Percentiles rank a stretch among this genome's conserved stretches.
Evolutionary conservation across 176 grass and related monocot genomes (phyloP).

Genomic region (Hsuehochloa calcarea): DNA sequence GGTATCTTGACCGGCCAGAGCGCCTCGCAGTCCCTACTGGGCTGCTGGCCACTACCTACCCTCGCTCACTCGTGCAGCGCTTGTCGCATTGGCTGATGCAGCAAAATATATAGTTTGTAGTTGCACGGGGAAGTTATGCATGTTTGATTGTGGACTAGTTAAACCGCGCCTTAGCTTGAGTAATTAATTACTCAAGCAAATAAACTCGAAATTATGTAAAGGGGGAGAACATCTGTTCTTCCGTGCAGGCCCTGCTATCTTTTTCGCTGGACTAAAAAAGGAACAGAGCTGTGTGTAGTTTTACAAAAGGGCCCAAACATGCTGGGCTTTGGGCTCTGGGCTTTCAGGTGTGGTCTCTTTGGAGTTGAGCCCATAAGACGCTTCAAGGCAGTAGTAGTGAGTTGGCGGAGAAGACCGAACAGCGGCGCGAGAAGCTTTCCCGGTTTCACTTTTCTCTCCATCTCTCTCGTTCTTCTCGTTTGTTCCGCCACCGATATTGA

Average conservation of each 20-base stretch:
- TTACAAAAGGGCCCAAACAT: neutral
- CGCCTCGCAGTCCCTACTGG: neutral
- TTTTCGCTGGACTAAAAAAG: too few relatives aligned
- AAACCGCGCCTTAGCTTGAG: too few relatives aligned
- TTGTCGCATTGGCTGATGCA: neutral
- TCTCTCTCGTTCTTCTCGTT: neutral
- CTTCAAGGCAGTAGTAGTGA: neutral
- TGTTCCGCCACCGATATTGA: neutral
- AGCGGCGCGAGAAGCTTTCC: neutral
- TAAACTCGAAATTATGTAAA: too few relatives aligned
- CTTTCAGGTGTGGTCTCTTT: neutral
- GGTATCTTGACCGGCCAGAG: neutral
- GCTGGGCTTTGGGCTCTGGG: neutral
- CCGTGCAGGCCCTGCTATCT: too few relatives aligned
- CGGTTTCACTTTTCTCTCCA: neutral
- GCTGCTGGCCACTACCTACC: neutral
- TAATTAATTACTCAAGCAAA: too few relatives aligned
- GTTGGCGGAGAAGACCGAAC: neutral
- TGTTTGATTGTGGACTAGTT: neutral
- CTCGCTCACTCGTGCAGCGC: neutral
- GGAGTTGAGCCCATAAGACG: neutral
- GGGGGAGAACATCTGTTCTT: too few relatives aligned
- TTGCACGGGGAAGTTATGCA: neutral
- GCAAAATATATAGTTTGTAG: too few relatives aligned
- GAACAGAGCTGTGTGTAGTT: neutral